Evolutionary conservation across 163 green algal genomes (phyloP).

Genomic region (Chlorella variabilis): DNA sequence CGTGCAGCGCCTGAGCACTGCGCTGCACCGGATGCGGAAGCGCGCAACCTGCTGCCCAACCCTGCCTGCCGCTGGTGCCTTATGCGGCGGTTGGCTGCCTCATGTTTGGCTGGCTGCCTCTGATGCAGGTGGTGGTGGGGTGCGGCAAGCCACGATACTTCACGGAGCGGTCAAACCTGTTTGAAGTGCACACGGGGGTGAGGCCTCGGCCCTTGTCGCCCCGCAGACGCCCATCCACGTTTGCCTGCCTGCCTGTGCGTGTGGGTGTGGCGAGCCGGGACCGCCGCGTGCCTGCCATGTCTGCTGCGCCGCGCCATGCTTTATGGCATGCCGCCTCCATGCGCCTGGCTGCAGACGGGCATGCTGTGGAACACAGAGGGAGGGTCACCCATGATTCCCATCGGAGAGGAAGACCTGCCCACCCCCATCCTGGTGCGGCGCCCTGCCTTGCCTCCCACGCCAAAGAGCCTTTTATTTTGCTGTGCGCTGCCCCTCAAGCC

Average conservation of each 20-base stretch:
- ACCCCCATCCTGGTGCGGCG: conserved; percentile 13
- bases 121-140: conserved; percentile 64
- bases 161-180: conserved; percentile 73
- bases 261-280: no score
- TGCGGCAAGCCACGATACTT: conserved; percentile 94
- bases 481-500: not conserved
- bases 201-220: no score
- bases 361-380: conserved; percentile 95
- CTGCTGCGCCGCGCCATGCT: no score
- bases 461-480: not conserved
- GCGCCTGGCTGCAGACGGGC: conserved; percentile 56
- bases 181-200: conserved; percentile 75
- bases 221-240: no score
- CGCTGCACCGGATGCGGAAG: no score
- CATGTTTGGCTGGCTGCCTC: not conserved
- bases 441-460: not conserved
- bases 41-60: not conserved
- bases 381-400: conserved; percentile 87
- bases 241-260: no score
- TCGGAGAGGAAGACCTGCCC: conserved; percentile 74
- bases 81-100: no score
- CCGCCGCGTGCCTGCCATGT: no score
- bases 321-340: no score
- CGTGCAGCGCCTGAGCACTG: no score
- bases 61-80: not conserved